A percentile compares a stretch with the other conserved stretches of the same genome.
phyloP scores from a whole-genome alignment of 176 grass and related monocot species.

The maize (Zea mays) region DNA sequence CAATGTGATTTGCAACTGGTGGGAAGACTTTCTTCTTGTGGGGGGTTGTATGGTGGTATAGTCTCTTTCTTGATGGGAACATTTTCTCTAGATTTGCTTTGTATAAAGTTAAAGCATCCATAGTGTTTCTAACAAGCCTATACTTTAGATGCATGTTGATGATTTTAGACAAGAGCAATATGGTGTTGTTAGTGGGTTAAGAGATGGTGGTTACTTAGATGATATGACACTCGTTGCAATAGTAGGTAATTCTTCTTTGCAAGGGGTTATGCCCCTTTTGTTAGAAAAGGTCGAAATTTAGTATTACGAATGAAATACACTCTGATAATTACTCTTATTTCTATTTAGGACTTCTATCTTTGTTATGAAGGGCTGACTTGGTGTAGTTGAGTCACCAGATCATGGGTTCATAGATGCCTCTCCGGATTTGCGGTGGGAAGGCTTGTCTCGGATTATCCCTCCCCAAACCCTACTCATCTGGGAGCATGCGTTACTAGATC shows the following conservation, averaged over 20 bases:
- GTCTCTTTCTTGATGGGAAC: constrained; percentile 19
- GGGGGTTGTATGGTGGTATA: constrained; percentile 99
- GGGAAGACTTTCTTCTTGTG: constrained; percentile 98
- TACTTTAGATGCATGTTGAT: constrained; percentile 97
- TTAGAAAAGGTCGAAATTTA: background rate
- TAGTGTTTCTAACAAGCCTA: constrained; percentile 41
- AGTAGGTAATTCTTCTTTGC: constrained; percentile 60
- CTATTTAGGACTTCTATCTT: constrained; percentile 10
- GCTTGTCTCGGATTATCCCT: no score
- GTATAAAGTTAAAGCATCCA: background rate
- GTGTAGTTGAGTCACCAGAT: no score
- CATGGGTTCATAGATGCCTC: no score
- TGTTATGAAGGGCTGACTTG: background rate
- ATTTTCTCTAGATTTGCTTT: background rate
- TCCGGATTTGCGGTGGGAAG: no score
- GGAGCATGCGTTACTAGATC: no score
- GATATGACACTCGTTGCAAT: constrained; percentile 98
- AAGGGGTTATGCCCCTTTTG: constrained; percentile 16
- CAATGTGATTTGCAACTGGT: constrained; percentile 98
- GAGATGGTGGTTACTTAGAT: constrained; percentile 94
- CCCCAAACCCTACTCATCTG: no score
- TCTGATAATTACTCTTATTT: background rate
- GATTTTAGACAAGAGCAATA: constrained; percentile 90
- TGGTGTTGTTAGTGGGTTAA: constrained; percentile 80
- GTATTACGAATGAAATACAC: constrained; percentile 2